These are phyloP conservation scores for Globisporangium canariense DNA, from an alignment of 352 stramenopile genomes.

Conservation along the genomic window DNA sequence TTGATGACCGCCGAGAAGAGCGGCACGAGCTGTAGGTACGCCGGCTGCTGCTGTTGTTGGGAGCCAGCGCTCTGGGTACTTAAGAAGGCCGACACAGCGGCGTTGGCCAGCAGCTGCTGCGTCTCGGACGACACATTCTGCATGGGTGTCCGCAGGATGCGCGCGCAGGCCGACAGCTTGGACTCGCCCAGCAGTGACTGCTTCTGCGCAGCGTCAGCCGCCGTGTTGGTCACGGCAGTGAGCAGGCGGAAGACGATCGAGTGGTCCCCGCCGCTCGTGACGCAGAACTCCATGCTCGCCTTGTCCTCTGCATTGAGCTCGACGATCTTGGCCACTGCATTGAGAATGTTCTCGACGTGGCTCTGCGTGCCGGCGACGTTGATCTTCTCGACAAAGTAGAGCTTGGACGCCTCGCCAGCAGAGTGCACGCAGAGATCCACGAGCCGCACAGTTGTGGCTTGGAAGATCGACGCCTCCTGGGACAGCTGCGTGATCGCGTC, in stretches of 20 bases:
- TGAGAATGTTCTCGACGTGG: constrained; percentile 50
- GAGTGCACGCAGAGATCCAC: constrained; percentile 52
- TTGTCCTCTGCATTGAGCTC: constrained; percentile 69
- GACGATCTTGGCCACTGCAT: constrained; percentile 78
- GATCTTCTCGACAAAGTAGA: constrained; percentile 35
- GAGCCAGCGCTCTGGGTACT: constrained; percentile 29
- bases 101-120: constrained; percentile 61
- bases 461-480: constrained; percentile 72
- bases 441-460: constrained; percentile 70
- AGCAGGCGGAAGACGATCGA: constrained; percentile 70
- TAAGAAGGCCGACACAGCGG: constrained; percentile 60
- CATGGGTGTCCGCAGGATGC: constrained; percentile 73
- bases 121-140: constrained; percentile 62
- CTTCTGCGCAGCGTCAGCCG: constrained; percentile 31
- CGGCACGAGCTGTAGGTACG: constrained; percentile 67
- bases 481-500: constrained; percentile 74
- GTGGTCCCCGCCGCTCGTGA: constrained; percentile 21
- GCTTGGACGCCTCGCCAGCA: constrained; percentile 10
- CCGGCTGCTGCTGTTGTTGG: constrained; percentile 17
- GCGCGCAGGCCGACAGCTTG: constrained; percentile 48
- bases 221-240: constrained; percentile 54
- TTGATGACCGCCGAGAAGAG: constrained; percentile 79
- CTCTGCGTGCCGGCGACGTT: constrained; percentile 26
- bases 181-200: constrained; percentile 30
- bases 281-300: constrained; percentile 82